Evolutionary conservation across 78 protist species (phyloP), one percentile per base, ranked within the genome.

Genomic region (Abeoforma whisleri): DNA sequence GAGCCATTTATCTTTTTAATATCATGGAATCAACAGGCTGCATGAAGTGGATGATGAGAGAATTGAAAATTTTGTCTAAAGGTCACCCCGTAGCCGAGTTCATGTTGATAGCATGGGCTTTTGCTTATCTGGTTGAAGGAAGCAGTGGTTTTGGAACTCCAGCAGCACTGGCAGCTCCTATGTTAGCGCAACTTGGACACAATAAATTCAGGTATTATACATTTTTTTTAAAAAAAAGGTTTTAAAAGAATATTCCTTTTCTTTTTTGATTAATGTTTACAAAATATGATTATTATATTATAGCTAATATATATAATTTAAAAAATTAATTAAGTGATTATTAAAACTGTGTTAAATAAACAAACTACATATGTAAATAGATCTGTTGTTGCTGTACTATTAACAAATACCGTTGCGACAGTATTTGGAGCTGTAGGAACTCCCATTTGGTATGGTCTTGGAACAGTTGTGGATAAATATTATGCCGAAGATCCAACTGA

Each of bases 361-460:
- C n/a, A n/a, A n/a, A n/a, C n/a, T n/a, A n/a, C n/a, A n/a, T n/a
- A n/a, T n/a, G n/a, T n/a, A n/a, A n/a, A n/a, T n/a, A n/a, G 23
- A 40, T 34, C 77, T 16, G 83, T 79, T 0, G 83, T 79, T 16
- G 83, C 83, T 16, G 83, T 79, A 19, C 85, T 81, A 28, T 38
- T 81, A 30, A 81, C 85, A 36, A 81, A 81, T 72, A 81, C 85
- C 22, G 32, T 81, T 2, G 85, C 85, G 12, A 81, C 85, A 19
- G 85, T 81, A 8, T 81, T 81, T 48, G 85, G 85, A 8, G 85
- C 85, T 5, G 85, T 81, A 35, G 85, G 85, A 8, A 81, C 85
- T 2, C 85, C 85, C 71, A 81, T 81, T 37, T 81, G 85, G 85
- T 81, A 23, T 37, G 85, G 85, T 32, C 12, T 81, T 48, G 85